Evolutionary conservation across 2,329 filamentous ascomycete species (phyloP), one percentile per base, ranked within the genome.

Genomic region (Capronia americana): DNA sequence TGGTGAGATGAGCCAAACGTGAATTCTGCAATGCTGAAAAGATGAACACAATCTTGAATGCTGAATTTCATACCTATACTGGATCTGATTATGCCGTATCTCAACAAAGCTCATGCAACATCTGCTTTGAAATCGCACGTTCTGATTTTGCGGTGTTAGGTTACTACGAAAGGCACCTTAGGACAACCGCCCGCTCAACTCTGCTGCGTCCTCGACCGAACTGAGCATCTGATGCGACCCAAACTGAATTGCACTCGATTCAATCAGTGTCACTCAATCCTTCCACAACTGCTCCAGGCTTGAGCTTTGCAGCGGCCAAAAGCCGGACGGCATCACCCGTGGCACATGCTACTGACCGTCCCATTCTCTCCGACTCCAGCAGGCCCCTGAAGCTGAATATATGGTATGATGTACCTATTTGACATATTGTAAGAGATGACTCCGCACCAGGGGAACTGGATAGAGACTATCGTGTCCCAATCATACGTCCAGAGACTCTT

Each of bases 21-120:
- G 68, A 70, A 70, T 70, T 70, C 68, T 70, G 68, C 68, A 70
- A 70, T 67, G 59, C 68, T 65, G 68, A 70, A 62, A 62, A 62
- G 57, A 61, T 58, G 30, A 38, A 30, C 17, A 28, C 44, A 51
- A 58, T 59, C 57, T 64, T 58, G 51, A 68, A 68, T 70, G 68
- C 63, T 46, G 68, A 70, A 57, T 57, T 56, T 63, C 50, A 44
- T 51, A 24, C 55, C 26, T 67, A 67, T 60, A 64, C 65, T 66
- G 57, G 51, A 64, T 63, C 68, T 67, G 62, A 67, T 50, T 48
- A 24, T 44, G 20, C 28, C 34, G 55, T 24, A n/a, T 30, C 11
- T 48, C 48, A 53, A 55, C 4, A 7, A 14, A 44, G 38, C 38
- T 8, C 6, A 44, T 17, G 5, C 38, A 44, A 44, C 38, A 44